Evolutionary conservation across 306 rosid genomes (phyloP).

Genomic region (Trifolium fragiferum): DNA sequence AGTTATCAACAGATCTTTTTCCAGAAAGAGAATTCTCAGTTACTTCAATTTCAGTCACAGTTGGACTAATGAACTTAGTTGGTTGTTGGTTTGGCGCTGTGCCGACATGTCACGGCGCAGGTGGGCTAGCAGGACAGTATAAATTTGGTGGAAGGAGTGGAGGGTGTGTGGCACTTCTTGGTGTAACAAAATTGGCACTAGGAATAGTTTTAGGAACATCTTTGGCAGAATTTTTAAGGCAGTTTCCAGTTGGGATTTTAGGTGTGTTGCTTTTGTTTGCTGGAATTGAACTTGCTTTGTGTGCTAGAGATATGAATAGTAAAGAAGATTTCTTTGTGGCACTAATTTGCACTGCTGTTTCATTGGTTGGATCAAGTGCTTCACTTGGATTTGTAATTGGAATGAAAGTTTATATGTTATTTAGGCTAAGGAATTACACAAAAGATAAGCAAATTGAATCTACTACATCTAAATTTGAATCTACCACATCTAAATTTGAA

Average conservation of each 20-base stretch:
- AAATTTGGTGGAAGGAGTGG: constrained; percentile 66
- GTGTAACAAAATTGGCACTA: constrained; percentile 45
- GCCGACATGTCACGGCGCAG: constrained; percentile 71
- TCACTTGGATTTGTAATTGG: constrained; percentile 27
- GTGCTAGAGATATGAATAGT: constrained; percentile 29
- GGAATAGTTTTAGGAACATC: constrained; percentile 52
- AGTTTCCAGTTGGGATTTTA: constrained; percentile 56
- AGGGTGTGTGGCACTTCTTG: constrained; percentile 63
- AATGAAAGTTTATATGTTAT: not conserved
- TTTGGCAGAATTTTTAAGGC: constrained; percentile 45
- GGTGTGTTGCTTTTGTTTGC: constrained; percentile 62
- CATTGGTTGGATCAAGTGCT: constrained; percentile 20
- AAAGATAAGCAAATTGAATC: constrained; percentile 8
- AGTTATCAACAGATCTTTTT: constrained; percentile 59
- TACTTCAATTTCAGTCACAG: constrained; percentile 60
- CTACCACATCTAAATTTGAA: not conserved
- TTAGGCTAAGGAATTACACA: constrained; percentile 15
- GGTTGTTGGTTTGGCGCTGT: constrained; percentile 75
- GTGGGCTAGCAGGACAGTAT: constrained; percentile 63
- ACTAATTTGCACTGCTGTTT: constrained; percentile 20
- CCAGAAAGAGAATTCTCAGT: constrained; percentile 57
- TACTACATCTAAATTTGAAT: not conserved
- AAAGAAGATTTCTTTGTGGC: constrained; percentile 25
- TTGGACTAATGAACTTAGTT: constrained; percentile 65
- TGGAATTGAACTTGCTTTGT: constrained; percentile 50